Evolutionary conservation across 306 rosid species (phyloP).

Genomic region (Cicer judaicum): DNA sequence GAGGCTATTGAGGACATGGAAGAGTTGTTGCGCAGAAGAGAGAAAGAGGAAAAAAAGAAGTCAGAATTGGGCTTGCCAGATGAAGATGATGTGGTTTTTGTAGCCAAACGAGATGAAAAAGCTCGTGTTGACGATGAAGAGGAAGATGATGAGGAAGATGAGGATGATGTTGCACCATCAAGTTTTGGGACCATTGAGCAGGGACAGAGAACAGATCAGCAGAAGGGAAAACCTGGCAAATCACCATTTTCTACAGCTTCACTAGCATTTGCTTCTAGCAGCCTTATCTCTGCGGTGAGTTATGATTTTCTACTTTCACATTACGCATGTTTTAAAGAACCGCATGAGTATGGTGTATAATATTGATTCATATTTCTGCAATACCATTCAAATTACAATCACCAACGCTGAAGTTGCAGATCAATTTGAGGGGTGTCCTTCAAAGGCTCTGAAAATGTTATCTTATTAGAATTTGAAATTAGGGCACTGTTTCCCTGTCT

Average conservation of each 20-base stretch:
- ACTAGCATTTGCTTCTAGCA: constrained; percentile 71
- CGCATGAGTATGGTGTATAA: constrained; percentile 1
- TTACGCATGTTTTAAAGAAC: constrained; percentile 37
- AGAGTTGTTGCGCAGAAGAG: constrained; percentile 59
- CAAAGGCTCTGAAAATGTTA: too few species aligned
- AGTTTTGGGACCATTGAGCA: constrained; percentile 85
- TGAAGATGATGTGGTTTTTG: constrained; percentile 54
- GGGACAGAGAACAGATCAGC: constrained; percentile 52
- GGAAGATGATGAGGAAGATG: constrained; percentile 60
- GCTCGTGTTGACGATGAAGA: constrained; percentile 55
- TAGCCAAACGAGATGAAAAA: constrained; percentile 54
- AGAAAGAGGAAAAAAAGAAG: constrained; percentile 77
- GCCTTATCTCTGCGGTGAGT: constrained; percentile 85
- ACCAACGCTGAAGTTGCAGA: too few species aligned
- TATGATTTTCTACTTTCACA: constrained; percentile 40
- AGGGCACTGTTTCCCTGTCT: constrained; percentile 1
- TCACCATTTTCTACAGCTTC: constrained; percentile 89
- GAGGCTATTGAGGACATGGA: constrained; percentile 69
- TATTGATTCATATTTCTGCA: constrained; percentile 27
- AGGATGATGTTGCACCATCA: constrained; percentile 64
- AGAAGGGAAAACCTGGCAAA: constrained; percentile 64
- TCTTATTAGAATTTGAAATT: neutral
- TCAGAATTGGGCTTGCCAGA: constrained; percentile 59
- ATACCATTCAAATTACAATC: neutral
- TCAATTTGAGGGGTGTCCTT: too few species aligned